phyloP scores from a whole-genome alignment of 345 rosid species.

The Eucalyptus cladocalyx region DNA sequence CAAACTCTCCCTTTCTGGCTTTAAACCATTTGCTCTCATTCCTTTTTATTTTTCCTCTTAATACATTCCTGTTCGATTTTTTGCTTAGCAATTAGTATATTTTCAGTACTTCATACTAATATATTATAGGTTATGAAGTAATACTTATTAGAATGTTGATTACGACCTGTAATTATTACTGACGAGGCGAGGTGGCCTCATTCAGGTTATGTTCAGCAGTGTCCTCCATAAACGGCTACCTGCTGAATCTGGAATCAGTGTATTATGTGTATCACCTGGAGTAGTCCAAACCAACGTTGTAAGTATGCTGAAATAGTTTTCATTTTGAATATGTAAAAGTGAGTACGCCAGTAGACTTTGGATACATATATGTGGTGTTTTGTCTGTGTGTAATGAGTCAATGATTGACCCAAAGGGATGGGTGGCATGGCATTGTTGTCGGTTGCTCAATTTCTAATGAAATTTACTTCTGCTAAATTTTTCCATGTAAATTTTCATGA shows the following conservation, averaged over 20 bases:
- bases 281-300: conserved; percentile 88
- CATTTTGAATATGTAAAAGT: not conserved
- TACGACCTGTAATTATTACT: not conserved
- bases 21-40: not conserved
- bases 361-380: not conserved
- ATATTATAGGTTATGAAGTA: not conserved
- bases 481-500: not conserved
- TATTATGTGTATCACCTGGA: conserved; percentile 85
- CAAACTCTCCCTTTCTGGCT: not conserved
- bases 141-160: not conserved
- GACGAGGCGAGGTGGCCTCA: not conserved
- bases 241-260: conserved; percentile 84
- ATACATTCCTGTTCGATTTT: not conserved
- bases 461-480: not conserved
- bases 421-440: not conserved
- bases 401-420: not conserved
- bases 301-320: conserved; percentile 25
- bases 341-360: not conserved
- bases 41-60: not conserved
- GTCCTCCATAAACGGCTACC: conserved; percentile 77
- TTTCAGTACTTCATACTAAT: not conserved
- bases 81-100: not conserved
- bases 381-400: not conserved
- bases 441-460: not conserved
- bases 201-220: conserved; percentile 95